These are phyloP conservation scores for Cetraspora pellucida DNA, from an alignment of 192 early-diverging fungal species.

Conservation along the genomic window DNA sequence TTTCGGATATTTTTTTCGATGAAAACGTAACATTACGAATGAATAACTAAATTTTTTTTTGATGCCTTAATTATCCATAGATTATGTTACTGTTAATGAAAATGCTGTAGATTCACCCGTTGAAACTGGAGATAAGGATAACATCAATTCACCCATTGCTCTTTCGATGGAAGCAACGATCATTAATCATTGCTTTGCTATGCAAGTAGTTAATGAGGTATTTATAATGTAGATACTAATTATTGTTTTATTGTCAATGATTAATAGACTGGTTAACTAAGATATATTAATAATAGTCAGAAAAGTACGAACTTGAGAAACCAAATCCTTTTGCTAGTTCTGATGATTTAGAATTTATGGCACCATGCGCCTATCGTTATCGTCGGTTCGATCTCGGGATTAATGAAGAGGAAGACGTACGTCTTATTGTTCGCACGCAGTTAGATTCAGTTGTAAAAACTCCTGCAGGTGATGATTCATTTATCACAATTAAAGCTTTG, in stretches of 20 bases:
- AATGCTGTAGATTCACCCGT: slow-evolving; percentile 90
- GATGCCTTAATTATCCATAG: slow-evolving; percentile 39
- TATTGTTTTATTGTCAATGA: no score
- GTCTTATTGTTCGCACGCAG: slow-evolving; percentile 86
- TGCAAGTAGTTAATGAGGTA: slow-evolving; percentile 68
- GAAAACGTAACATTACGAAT: not conserved
- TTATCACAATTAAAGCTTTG: slow-evolving; percentile 77
- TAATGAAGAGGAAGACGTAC: slow-evolving; percentile 62
- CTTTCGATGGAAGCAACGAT: slow-evolving; percentile 87
- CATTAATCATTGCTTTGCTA: slow-evolving; percentile 82
- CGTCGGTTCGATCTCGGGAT: slow-evolving; percentile 78
- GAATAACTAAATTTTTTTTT: not conserved
- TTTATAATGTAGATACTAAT: no score
- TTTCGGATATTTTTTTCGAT: slow-evolving; percentile 29
- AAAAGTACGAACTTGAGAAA: slow-evolving; percentile 59
- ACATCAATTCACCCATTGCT: slow-evolving; percentile 82
- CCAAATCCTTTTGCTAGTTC: slow-evolving; percentile 75
- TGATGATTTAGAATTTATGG: slow-evolving; percentile 56
- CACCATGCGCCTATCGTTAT: slow-evolving; percentile 83
- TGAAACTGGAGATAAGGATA: slow-evolving; percentile 85
- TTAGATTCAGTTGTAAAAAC: slow-evolving; percentile 78
- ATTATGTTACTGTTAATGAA: slow-evolving; percentile 93
- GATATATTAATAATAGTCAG: not conserved
- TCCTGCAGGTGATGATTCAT: slow-evolving; percentile 47
- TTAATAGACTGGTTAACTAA: no score